Evolutionary conservation across 2,329 filamentous ascomycete species (phyloP), one percentile per base, ranked within the genome.

Genomic region (Beauveria scarabaeidicola): DNA sequence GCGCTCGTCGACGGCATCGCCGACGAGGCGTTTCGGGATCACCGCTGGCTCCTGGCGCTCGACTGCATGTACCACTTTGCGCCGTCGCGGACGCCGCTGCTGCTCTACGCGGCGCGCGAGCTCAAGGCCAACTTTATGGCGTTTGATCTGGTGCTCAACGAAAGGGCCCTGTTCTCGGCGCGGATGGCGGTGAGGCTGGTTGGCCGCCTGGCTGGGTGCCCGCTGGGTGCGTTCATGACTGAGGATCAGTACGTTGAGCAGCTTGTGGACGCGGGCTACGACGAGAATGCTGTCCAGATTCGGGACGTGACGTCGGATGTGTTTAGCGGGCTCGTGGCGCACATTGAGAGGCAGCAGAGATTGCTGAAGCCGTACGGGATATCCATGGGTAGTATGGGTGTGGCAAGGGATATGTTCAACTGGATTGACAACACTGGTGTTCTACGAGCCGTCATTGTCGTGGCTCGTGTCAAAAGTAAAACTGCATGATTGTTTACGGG

Each of bases 41-140:
- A 80, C 53, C 64, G 67, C n/a, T 83, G 80, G 80, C 69, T 84
- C 0, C 71, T 84, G 1, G 81, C 77, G 0, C 72, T 84, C 1
- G 82, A 84, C 65, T 80, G 80, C 2, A 66, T 83, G 5, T 84
- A 85, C 58, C 81, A 84, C 65, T 84, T 84, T 64, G 72, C 70
- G 0, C 82, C 81, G 0, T 82, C 80, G 0, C 71, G 81, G 15
- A 72, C 69, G 58, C 74, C 76, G 0, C 65, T 83, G 2, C 73
- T 84, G 15, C 59, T 68, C 8, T 71, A 78, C 47, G 54, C 78
- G 1, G 68, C 71, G 5, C 66, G 63, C 3, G 68, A 68, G 0
- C 70, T 84, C 0, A 64, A 72, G 3, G 80, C 81, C 1, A 76
- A 78, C 0, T 68, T 81, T 55, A 81, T 83, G 77, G 80, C 77